Base-by-base conservation (phyloP, 2,329 filamentous ascomycete species). In the Curvularia hawaiiensis region DNA sequence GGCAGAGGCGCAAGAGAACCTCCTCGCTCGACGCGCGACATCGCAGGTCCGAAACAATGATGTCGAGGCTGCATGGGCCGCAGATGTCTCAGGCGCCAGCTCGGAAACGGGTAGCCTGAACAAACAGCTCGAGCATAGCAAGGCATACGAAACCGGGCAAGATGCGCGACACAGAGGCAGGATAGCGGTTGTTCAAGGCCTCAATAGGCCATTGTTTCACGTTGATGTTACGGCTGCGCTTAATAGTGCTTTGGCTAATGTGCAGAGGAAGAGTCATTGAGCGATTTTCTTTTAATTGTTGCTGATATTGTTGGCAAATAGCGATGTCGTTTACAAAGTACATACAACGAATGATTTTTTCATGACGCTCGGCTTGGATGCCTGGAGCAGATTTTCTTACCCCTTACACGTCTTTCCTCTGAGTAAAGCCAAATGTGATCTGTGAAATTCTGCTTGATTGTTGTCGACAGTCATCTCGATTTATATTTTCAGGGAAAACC, bases 171-270 rank as follows among this genome's bases (percentile, higher is more conserved):
- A 46, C 22, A 60, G 47, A 28, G 48, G 46, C 87, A 60, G 45
- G 55, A 67, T 74, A 47, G 70, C 90, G 2, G 84, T 91, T 14
- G 89, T 98, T 35, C 90, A 93, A 65, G 91, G 94, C 24, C 79
- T 96, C 60, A 95, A 96, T 75, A 81, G 91, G 69, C 94, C 95
- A n/a, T 83, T 97, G 64, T 98, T 99, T 85, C 95, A 99, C 75
- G 86, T 97, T 52, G 95, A 98, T 75, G 78, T 98, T 58, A 96
- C 92, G 10, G 92, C 89, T 69, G 95, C 95, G n/a, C 76, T 98
- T 67, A 90, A 97, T 75, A 92, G 89, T 68, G 94, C 92, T 9
- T 85, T 97, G 69, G 87, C 89, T 31, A 97, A 96, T 71, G 85
- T 90, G 77, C 68, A 72, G 59, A 73, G 71, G 59, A 75, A 75